Evolutionary conservation across 2,329 filamentous ascomycete genomes (phyloP).

Genomic region (Fusarium citri): DNA sequence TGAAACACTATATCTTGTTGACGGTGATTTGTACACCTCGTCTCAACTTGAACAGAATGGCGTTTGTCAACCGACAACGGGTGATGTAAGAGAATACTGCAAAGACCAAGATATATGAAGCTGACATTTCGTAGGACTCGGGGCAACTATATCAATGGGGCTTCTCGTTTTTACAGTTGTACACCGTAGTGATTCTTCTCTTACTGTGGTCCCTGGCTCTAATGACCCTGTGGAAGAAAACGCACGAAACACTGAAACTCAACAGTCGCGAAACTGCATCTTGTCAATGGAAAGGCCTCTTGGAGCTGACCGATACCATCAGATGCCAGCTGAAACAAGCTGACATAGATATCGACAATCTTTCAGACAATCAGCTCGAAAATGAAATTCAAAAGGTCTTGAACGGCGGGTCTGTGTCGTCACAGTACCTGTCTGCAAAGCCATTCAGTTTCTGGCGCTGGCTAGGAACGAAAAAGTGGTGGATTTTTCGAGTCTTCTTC

Average conservation of each 20-base stretch:
- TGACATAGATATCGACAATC: background rate
- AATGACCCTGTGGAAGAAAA: background rate
- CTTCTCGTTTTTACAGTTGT: constrained; percentile 17
- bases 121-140: rapidly evolving
- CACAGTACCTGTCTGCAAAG: background rate
- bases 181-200: background rate
- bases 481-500: rapidly evolving
- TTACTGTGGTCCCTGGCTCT: background rate
- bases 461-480: background rate
- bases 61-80: constrained; percentile 11
- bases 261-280: background rate
- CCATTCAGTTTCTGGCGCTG: background rate
- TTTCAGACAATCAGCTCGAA: background rate
- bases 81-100: rapidly evolving
- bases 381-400: background rate
- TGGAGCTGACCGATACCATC: background rate
- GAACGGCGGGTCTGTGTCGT: background rate
- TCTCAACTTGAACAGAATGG: background rate
- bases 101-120: rapidly evolving
- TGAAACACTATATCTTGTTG: background rate
- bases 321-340: background rate
- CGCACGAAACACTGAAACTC: background rate
- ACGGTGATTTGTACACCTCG: background rate
- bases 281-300: constrained; percentile 1
- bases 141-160: constrained; percentile 16